A percentile compares a stretch with the other conserved stretches of the same genome.
Evolutionary conservation across 306 rosid genomes (phyloP).

Genomic region (Alnus rubra): DNA sequence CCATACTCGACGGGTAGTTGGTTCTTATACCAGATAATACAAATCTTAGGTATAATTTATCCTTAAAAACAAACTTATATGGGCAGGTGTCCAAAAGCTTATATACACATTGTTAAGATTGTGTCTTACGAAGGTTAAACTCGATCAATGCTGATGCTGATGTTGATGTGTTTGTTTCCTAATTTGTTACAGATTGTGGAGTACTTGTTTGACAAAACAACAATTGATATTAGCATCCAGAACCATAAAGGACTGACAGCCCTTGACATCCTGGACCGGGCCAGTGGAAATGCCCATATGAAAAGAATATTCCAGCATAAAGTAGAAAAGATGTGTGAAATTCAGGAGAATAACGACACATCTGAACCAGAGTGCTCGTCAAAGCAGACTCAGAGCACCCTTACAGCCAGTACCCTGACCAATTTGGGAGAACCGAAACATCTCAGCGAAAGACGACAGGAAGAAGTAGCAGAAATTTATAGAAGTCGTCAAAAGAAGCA

Average conservation of each 20-base stretch:
- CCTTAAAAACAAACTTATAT: too few species aligned
- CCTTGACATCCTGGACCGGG: slow-evolving; percentile 53
- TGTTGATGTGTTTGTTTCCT: not conserved
- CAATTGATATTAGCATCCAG: slow-evolving; percentile 44
- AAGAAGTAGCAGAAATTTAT: slow-evolving; percentile 19
- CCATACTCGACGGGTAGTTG: too few species aligned
- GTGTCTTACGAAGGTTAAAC: not conserved
- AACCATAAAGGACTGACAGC: slow-evolving; percentile 56
- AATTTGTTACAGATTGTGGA: slow-evolving; percentile 53
- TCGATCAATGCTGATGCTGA: not conserved
- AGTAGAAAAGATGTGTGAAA: slow-evolving; percentile 19
- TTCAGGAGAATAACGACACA: slow-evolving; percentile 29
- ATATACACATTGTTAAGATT: too few species aligned
- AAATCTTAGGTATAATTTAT: too few species aligned
- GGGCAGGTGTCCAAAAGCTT: too few species aligned
- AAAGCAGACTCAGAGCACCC: not conserved
- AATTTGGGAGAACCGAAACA: slow-evolving; percentile 24
- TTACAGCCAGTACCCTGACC: slow-evolving; percentile 7
- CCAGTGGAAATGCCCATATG: slow-evolving; percentile 32
- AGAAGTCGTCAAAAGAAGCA: slow-evolving; percentile 22
- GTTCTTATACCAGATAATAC: too few species aligned
- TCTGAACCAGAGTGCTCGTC: slow-evolving; percentile 22
- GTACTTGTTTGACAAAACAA: slow-evolving; percentile 53
- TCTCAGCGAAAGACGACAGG: slow-evolving; percentile 30
- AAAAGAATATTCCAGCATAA: slow-evolving; percentile 27